phyloP scores from a whole-genome alignment of 2,329 filamentous ascomycete genomes.

The Diaporthe batatas region DNA sequence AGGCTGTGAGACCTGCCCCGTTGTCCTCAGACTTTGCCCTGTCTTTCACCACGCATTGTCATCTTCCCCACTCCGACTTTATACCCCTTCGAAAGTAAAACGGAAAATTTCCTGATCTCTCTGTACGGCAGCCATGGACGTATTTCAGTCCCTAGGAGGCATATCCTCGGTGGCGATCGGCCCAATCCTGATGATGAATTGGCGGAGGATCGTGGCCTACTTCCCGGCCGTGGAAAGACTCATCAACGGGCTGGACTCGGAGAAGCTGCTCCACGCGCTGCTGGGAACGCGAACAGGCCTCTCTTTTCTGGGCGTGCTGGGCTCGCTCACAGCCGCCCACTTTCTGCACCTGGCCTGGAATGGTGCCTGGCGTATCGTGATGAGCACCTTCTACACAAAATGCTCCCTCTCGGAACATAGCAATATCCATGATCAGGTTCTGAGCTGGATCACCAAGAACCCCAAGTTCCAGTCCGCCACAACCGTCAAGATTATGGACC shows the following conservation, averaged over 20 bases:
- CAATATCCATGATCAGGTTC: conserved; percentile 8
- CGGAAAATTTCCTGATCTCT: too few relatives aligned
- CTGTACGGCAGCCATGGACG: conserved; percentile 26
- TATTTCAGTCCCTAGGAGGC: conserved; percentile 21
- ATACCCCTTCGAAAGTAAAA: background rate
- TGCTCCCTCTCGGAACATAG: conserved; percentile 31
- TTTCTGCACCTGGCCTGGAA: conserved; percentile 28
- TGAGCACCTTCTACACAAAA: conserved; percentile 34
- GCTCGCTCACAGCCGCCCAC: conserved; percentile 4
- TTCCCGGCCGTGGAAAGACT: conserved; percentile 31
- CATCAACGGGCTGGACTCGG: conserved; percentile 29
- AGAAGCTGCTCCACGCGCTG: conserved; percentile 18
- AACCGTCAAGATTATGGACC: conserved; percentile 10
- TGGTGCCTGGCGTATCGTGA: background rate
- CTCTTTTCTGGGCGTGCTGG: conserved; percentile 12
- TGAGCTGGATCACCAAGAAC: conserved; percentile 32
- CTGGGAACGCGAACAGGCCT: conserved; percentile 32
- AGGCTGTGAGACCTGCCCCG: too few relatives aligned
- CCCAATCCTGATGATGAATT: conserved; percentile 36
- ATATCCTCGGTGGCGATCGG: conserved; percentile 38
- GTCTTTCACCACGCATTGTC: background rate
- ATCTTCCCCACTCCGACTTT: background rate
- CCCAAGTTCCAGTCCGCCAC: conserved; percentile 29
- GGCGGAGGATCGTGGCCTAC: conserved; percentile 38
- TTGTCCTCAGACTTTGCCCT: too few relatives aligned